Evolutionary conservation across 2,329 filamentous ascomycete genomes (phyloP).

Genomic region (Aspergillaceae sp.): DNA sequence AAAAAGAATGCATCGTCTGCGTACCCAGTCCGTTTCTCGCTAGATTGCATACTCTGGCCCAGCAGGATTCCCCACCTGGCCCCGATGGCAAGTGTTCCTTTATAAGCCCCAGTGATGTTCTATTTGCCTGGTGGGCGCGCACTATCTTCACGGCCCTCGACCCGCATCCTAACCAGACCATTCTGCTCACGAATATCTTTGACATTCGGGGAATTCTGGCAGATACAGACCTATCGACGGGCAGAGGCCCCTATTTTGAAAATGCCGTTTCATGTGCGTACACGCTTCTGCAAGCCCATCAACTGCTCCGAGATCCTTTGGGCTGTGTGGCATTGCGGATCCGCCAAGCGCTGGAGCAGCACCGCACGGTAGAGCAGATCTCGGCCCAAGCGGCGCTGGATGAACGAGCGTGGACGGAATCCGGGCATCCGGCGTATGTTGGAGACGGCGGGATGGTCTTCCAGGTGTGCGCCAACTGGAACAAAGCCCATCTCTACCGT

Average conservation of each 20-base stretch:
- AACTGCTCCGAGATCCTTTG: slow-evolving; percentile 4
- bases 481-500: slow-evolving; percentile 29
- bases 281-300: slow-evolving; percentile 3
- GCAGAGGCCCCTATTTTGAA: slow-evolving; percentile 17
- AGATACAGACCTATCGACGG: slow-evolving; percentile 22
- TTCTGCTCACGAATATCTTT: slow-evolving; percentile 35
- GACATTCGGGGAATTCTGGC: slow-evolving; percentile 23
- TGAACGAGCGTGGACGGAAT: no score
- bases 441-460: slow-evolving; percentile 7
- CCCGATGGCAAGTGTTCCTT: slow-evolving; percentile 20
- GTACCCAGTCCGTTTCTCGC: slow-evolving; percentile 21
- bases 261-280: slow-evolving; percentile 7
- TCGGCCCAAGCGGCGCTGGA: slow-evolving; percentile 7
- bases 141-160: slow-evolving; percentile 15
- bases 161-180: slow-evolving; percentile 18
- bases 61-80: no score
- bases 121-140: slow-evolving; percentile 36
- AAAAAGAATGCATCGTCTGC: background rate
- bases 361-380: slow-evolving; percentile 12
- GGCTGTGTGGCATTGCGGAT: slow-evolving; percentile 6
- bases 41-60: no score
- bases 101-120: slow-evolving; percentile 41
- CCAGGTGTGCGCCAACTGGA: slow-evolving; percentile 34
- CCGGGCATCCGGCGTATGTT: slow-evolving; percentile 5
- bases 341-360: slow-evolving; percentile 9